phyloP scores from a whole-genome alignment of 225 moss, liverwort and hornwort species.

The Antitrichia curtipendula region DNA sequence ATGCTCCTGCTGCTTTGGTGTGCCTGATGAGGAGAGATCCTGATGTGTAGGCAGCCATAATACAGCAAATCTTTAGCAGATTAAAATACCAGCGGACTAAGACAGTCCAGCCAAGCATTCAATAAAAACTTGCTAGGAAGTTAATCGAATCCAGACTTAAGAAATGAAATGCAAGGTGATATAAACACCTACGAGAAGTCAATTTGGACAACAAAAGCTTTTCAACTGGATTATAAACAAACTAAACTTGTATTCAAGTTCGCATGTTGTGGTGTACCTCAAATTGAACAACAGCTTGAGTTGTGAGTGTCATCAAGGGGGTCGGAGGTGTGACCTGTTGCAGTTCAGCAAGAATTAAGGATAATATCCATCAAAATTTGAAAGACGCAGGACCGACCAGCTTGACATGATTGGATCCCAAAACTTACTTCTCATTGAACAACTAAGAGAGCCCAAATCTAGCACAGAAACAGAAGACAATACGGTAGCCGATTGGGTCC shows the following conservation, averaged over 20 bases:
- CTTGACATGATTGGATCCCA: not conserved
- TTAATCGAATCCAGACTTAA: not conserved
- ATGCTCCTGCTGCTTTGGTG: conserved; percentile 2
- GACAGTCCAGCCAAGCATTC: not conserved
- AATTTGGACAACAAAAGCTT: not conserved
- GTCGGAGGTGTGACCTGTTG: conserved; percentile 76
- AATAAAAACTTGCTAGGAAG: not conserved
- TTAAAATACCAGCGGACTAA: not conserved
- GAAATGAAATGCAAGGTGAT: not conserved
- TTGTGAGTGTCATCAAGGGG: conserved; percentile 57
- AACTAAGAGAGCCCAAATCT: not conserved
- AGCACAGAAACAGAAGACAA: not conserved
- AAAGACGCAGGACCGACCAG: not conserved
- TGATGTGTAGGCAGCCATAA: not conserved
- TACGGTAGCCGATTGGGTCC: not conserved
- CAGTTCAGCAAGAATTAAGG: not conserved
- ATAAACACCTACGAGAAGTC: not conserved
- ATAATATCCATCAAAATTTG: not conserved
- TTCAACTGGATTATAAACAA: not conserved
- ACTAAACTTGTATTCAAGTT: not conserved
- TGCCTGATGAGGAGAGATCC: conserved; percentile 1
- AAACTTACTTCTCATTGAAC: not conserved
- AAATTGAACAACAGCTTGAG: conserved; percentile 76
- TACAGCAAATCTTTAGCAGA: not conserved
- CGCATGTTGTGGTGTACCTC: conserved; percentile 37